Conservation (phyloP, 2,329 filamentous ascomycete genomes). For the Arachnopeziza araneosa region DNA sequence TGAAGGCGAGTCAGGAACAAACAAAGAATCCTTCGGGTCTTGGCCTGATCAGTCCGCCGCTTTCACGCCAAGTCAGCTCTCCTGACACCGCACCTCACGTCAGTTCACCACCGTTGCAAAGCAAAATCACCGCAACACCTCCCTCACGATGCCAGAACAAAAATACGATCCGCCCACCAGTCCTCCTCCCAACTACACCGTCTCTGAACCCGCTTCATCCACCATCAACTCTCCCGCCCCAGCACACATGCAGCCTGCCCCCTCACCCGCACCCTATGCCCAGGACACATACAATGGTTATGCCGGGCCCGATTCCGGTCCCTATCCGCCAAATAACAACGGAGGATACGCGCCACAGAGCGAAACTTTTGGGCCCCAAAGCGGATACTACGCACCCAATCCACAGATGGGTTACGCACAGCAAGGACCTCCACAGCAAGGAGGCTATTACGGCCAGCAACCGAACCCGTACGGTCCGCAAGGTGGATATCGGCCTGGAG, state of each 20-base stretch:
- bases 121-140: not conserved
- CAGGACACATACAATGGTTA: not conserved
- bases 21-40: no score
- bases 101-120: not conserved
- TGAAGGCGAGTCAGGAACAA: no score
- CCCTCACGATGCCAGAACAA: not conserved
- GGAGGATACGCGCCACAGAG: not conserved
- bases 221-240: not conserved
- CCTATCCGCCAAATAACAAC: not conserved
- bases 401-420: not conserved
- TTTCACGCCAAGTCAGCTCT: not conserved
- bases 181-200: not conserved
- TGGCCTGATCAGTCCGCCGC: not conserved
- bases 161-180: not conserved
- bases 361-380: not conserved
- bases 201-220: not conserved
- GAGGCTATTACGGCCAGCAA: constrained; percentile 20
- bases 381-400: not conserved
- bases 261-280: not conserved
- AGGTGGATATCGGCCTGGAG: constrained; percentile 6
- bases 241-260: not conserved
- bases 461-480: constrained; percentile 15
- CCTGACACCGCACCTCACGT: not conserved
- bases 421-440: constrained; percentile 6
- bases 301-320: not conserved